Evolutionary conservation across 495 filamentous ascomycete genomes (phyloP).

Genomic region (Trichoderma parareesei): DNA sequence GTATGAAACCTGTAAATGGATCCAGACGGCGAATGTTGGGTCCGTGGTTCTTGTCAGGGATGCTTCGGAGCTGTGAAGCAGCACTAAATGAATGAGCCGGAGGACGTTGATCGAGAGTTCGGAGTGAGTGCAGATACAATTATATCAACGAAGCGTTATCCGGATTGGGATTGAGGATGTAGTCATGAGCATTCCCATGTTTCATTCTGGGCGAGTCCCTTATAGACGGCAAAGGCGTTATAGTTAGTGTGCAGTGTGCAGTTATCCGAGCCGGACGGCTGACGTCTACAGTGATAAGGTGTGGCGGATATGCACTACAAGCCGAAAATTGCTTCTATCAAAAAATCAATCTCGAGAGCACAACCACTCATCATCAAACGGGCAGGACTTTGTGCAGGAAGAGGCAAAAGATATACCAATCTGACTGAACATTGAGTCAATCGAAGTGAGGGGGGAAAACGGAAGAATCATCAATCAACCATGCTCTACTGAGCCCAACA

Average conservation of each 20-base stretch:
- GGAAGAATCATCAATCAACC: neutral
- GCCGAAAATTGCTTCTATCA: conserved; percentile 3
- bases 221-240: no score
- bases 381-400: neutral
- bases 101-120: no score
- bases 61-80: neutral
- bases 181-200: no score
- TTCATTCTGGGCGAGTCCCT: no score
- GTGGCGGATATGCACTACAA: neutral
- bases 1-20: no score
- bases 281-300: neutral
- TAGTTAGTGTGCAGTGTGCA: neutral
- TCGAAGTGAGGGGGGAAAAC: neutral
- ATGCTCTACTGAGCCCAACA: neutral
- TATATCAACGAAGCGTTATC: neutral
- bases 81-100: neutral
- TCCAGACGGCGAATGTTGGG: neutral
- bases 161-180: no score
- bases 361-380: neutral
- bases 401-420: neutral
- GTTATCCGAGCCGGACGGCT: neutral
- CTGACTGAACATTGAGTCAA: neutral
- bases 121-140: neutral
- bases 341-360: neutral
- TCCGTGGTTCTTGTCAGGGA: neutral